phyloP scores from a whole-genome alignment of 2,329 filamentous ascomycete species.

The Diaporthe sp. region DNA sequence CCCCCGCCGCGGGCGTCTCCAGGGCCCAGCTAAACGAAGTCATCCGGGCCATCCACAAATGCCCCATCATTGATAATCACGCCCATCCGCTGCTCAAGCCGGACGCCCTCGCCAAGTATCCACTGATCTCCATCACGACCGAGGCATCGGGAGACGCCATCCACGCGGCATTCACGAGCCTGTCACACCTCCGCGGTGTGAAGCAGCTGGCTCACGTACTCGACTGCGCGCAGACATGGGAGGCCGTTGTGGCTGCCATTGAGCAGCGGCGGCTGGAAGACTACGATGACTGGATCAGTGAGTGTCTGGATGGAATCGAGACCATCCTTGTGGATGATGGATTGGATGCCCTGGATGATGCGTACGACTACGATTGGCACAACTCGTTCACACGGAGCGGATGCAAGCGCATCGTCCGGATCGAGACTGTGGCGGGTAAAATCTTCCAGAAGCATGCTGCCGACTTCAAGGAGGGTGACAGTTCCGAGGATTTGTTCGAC shows the following conservation, averaged over 20 bases:
- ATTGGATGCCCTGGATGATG: conserved; percentile 64
- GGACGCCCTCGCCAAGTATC: conserved; percentile 56
- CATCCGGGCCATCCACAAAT: conserved; percentile 56
- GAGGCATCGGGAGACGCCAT: conserved; percentile 79
- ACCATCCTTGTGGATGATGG: conserved; percentile 84
- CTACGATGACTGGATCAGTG: conserved; percentile 66
- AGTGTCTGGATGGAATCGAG: conserved; percentile 78
- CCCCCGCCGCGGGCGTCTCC: conserved; percentile 31
- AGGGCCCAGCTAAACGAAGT: conserved; percentile 45
- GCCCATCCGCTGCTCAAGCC: conserved; percentile 74
- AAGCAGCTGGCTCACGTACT: conserved; percentile 75
- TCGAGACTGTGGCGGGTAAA: conserved; percentile 77
- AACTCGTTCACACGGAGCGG: conserved; percentile 70
- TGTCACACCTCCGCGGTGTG: conserved; percentile 77
- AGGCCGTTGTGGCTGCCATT: conserved; percentile 57
- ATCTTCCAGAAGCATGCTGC: conserved; percentile 61
- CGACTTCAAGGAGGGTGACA: conserved; percentile 49
- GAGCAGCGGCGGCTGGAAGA: conserved; percentile 53
- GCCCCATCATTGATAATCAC: conserved; percentile 79
- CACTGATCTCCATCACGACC: conserved; percentile 71
- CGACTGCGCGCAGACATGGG: conserved; percentile 72
- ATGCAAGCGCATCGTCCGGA: conserved; percentile 80
- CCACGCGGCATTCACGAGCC: conserved; percentile 66
- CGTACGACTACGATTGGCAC: conserved; percentile 72
- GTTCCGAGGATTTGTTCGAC: conserved; percentile 51